Evolutionary conservation across 192 early-diverging fungal genomes (phyloP), one percentile per base, ranked within the genome.

Genomic region (Geranomyces michiganensis): DNA sequence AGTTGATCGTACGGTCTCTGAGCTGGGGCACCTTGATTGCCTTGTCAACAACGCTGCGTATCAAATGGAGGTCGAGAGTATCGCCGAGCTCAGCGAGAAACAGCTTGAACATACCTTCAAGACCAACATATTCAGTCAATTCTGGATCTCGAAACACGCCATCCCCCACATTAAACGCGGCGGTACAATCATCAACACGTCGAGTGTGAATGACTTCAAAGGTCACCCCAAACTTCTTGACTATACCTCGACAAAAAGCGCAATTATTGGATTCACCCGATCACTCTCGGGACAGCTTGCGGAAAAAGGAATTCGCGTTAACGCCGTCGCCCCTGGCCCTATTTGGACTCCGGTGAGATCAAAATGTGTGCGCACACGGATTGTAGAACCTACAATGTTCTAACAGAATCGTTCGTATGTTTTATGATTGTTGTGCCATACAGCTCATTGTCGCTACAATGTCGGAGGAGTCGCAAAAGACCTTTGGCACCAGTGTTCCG

Each of bases 81-180:
- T 75, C 1, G 58, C 49, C 8, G 67, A 65, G 15, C 61, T 87
- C 9, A 71, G 75, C 27, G 69, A 59, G 24, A 72, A 73, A 4
- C 78, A 81, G 21, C 45, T 87, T 13, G 81, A 85, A 33, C 58
- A 73, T 19, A 87, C 85, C 4, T 87, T 87, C 77, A 70, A 72
- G 47, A 74, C 71, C 43, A 82, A 81, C 44, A 72, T 85, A 27
- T 84, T 80, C 67, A 69, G 74, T n/a, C 74, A 76, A 47, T 78
- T 87, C 48, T 87, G 77, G 64, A 60, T 83, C 45, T 71, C 79
- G 24, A 87, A 87, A 51, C 65, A 82, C 22, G 78, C 78, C 4
- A 71, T 82, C 21, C 70, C 73, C 13, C 59, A 74, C 33, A 14
- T 74, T 2, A 68, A 47, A 32, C 43, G 14, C 0, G 72, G 72